Percentiles rank a stretch among this genome's conserved stretches.
Evolutionary conservation across 2,329 filamentous ascomycete species (phyloP).

Genomic region (Pseudonectria buxi): DNA sequence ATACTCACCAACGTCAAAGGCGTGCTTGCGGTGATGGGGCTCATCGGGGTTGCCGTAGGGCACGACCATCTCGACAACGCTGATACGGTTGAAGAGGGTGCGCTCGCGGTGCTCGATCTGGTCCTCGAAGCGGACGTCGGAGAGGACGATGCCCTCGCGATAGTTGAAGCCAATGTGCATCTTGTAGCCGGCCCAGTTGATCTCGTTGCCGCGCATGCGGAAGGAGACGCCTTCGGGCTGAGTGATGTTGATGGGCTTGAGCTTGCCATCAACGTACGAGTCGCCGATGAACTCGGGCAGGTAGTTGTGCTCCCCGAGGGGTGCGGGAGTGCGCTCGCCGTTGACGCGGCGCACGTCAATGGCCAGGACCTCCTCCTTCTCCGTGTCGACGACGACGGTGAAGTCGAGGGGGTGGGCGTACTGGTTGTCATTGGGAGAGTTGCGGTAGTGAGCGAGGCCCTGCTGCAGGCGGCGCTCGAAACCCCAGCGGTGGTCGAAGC

Average conservation of each 20-base stretch:
- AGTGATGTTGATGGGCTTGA: slow-evolving; percentile 33
- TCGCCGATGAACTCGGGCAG: slow-evolving; percentile 28
- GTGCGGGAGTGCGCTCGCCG: slow-evolving; percentile 41
- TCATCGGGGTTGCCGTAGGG: slow-evolving; percentile 73
- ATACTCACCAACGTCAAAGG: slow-evolving; percentile 75
- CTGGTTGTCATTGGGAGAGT: slow-evolving; percentile 60
- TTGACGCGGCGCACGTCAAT: slow-evolving; percentile 37
- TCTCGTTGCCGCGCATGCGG: slow-evolving; percentile 40
- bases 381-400: slow-evolving; percentile 35
- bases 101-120: slow-evolving; percentile 34
- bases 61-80: slow-evolving; percentile 64
- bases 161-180: slow-evolving; percentile 69
- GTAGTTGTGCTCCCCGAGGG: slow-evolving; percentile 32
- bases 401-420: slow-evolving; percentile 52
- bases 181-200: slow-evolving; percentile 60
- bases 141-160: slow-evolving; percentile 63
- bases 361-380: slow-evolving; percentile 42
- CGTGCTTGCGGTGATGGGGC: slow-evolving; percentile 75
- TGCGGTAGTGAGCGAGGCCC: slow-evolving; percentile 75
- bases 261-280: slow-evolving; percentile 27
- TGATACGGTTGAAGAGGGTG: slow-evolving; percentile 60
- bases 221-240: slow-evolving; percentile 36
- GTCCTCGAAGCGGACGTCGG: slow-evolving; percentile 61
- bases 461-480: slow-evolving; percentile 67
- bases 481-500: slow-evolving; percentile 73